Evolutionary conservation across 75 land plant species (phyloP).

Genomic region (Pinus taeda): DNA sequence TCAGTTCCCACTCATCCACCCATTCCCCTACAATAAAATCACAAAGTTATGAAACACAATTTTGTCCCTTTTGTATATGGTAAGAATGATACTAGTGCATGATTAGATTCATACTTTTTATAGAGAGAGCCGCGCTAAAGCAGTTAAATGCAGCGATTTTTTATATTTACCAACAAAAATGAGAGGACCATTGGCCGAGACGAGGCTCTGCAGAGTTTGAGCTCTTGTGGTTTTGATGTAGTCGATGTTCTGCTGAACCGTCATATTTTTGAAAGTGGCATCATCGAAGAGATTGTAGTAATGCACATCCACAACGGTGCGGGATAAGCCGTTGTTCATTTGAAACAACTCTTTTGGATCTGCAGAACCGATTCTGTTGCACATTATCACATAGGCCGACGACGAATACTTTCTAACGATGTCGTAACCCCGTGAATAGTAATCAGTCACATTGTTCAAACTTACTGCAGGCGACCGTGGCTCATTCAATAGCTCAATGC

Average conservation of each 20-base stretch:
- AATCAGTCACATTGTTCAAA: conserved; percentile 15
- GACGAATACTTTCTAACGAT: conserved; percentile 29
- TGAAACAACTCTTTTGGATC: conserved; percentile 44
- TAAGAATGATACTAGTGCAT: too few species aligned
- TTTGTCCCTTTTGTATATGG: too few species aligned
- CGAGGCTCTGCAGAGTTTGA: conserved; percentile 14
- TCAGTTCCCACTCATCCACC: conserved; percentile 55
- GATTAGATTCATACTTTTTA: neutral
- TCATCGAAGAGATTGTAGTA: conserved; percentile 62
- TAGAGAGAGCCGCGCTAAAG: too few species aligned
- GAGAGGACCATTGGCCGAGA: conserved; percentile 40
- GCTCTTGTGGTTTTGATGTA: conserved; percentile 33
- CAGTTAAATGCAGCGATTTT: neutral
- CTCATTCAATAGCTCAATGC: conserved; percentile 39
- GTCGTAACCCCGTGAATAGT: conserved; percentile 29
- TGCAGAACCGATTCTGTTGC: conserved; percentile 33
- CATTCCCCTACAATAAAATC: conserved; percentile 52
- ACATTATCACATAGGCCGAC: conserved; percentile 55
- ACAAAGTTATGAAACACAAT: too few species aligned
- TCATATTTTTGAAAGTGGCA: conserved; percentile 26
- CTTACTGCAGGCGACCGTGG: conserved; percentile 8
- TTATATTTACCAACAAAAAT: conserved; percentile 55
- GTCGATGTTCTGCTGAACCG: conserved; percentile 66
- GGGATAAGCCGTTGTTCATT: conserved; percentile 21
- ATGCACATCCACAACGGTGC: conserved; percentile 63